A percentile compares a stretch with the other conserved stretches of the same genome.
Evolutionary conservation across 306 rosid species (phyloP).

Genomic region (Citrullus amarus): DNA sequence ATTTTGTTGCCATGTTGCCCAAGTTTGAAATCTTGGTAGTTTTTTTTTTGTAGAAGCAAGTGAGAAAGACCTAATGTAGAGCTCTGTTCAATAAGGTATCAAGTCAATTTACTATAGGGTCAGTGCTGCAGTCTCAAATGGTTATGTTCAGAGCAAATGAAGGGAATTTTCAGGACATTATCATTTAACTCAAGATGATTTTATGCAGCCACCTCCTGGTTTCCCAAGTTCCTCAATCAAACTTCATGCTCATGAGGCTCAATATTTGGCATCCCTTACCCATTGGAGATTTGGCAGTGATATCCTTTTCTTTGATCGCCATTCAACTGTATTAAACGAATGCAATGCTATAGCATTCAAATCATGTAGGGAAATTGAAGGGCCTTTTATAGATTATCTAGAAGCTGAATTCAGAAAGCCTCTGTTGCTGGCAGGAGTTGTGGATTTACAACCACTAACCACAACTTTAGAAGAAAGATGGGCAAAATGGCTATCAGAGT

Average conservation of each 20-base stretch:
- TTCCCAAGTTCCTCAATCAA: slow-evolving; percentile 37
- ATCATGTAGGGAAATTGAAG: slow-evolving; percentile 48
- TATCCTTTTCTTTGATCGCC: slow-evolving; percentile 22
- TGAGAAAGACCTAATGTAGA: too few relatives aligned
- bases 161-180: slow-evolving; percentile 16
- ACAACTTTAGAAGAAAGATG: slow-evolving; percentile 33
- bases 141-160: slow-evolving; percentile 26
- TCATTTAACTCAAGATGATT: slow-evolving; percentile 7
- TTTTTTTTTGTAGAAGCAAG: too few relatives aligned
- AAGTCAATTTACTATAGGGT: slow-evolving; percentile 28
- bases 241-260: slow-evolving; percentile 30
- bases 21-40: too few relatives aligned
- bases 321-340: slow-evolving; percentile 7
- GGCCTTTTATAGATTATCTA: slow-evolving; percentile 32
- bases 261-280: neutral
- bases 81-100: slow-evolving; percentile 10
- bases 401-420: slow-evolving; percentile 23
- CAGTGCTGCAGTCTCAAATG: slow-evolving; percentile 22
- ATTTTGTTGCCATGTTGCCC: too few relatives aligned
- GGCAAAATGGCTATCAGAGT: slow-evolving; percentile 35
- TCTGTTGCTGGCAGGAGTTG: slow-evolving; percentile 37
- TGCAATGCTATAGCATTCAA: slow-evolving; percentile 43
- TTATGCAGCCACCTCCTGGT: slow-evolving; percentile 26
- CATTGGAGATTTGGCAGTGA: slow-evolving; percentile 18
- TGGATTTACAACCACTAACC: slow-evolving; percentile 19